Conservation (phyloP, 345 rosid genomes). For the Viola odorata region DNA sequence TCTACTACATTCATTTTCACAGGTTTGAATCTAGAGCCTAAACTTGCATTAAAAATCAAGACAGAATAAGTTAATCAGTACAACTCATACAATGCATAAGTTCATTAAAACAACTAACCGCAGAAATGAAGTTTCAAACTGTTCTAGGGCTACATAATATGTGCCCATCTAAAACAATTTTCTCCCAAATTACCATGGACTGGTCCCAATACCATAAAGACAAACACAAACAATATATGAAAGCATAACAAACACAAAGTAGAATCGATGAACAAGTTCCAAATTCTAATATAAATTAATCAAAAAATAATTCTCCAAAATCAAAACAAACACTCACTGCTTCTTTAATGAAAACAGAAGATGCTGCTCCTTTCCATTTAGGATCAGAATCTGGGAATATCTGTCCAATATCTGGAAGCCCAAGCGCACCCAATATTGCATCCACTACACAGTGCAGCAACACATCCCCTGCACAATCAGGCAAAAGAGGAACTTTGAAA, state of each 20-base stretch:
- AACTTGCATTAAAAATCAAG: no score
- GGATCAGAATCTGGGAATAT: slow-evolving; percentile 93
- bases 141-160: no score
- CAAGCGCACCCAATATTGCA: slow-evolving; percentile 92
- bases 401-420: slow-evolving; percentile 98
- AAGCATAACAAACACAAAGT: background rate
- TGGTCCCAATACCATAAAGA: no score
- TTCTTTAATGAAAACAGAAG: slow-evolving; percentile 85
- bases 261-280: background rate
- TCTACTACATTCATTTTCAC: no score
- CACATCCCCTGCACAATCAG: slow-evolving; percentile 73
- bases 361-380: slow-evolving; percentile 93
- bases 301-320: background rate
- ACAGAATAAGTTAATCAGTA: no score
- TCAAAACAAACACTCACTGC: slow-evolving; percentile 57
- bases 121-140: no score
- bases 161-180: no score
- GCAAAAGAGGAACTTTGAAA: background rate
- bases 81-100: no score
- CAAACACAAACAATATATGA: background rate
- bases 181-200: no score
- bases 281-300: background rate
- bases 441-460: slow-evolving; percentile 96
- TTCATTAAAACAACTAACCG: no score
- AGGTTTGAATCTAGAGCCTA: no score